Evolutionary conservation across 139 green algal species (phyloP).

Genomic region (Axilococcus clingmanii): DNA sequence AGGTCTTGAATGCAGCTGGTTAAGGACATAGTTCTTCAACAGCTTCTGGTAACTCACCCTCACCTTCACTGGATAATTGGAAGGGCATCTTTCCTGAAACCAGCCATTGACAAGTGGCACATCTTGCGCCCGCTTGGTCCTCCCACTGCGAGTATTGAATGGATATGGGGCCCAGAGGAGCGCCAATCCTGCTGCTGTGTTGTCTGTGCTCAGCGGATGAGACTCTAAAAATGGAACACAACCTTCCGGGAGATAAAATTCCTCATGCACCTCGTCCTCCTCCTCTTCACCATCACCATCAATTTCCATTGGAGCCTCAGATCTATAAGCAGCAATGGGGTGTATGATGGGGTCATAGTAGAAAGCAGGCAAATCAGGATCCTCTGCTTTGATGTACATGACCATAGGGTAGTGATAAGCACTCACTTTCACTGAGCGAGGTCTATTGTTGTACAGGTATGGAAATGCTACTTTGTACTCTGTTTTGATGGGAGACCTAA

Average conservation of each 20-base stretch:
- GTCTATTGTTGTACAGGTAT: conserved; percentile 99
- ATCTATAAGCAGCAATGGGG: conserved; percentile 87
- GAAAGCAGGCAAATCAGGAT: conserved; percentile 97
- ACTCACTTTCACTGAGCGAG: conserved; percentile 81
- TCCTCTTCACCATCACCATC: conserved; percentile 35
- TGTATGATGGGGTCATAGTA: conserved; percentile 99
- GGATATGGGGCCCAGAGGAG: conserved; percentile 90
- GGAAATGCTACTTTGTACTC: conserved; percentile 96
- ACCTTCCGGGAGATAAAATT: conserved; percentile 76
- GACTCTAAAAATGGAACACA: conserved; percentile 62
- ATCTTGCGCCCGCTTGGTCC: conserved; percentile 79
- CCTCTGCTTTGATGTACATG: conserved; percentile 99
- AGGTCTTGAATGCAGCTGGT: conserved; percentile 69
- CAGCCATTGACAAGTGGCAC: conserved; percentile 93
- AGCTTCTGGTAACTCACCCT: conserved; percentile 99
- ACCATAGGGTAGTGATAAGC: conserved; percentile 91
- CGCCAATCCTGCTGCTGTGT: conserved; percentile 80
- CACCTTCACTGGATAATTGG: conserved; percentile 89
- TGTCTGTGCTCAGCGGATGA: conserved; percentile 47
- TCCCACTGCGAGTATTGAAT: conserved; percentile 85
- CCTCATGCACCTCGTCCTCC: conserved; percentile 78
- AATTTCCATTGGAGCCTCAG: conserved; percentile 9
- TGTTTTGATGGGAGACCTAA: conserved; percentile 79
- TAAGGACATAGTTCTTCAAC: conserved; percentile 98
- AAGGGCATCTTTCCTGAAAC: conserved; percentile 91